phyloP scores from a whole-genome alignment of 345 rosid species.

The Orychophragmus violaceus region DNA sequence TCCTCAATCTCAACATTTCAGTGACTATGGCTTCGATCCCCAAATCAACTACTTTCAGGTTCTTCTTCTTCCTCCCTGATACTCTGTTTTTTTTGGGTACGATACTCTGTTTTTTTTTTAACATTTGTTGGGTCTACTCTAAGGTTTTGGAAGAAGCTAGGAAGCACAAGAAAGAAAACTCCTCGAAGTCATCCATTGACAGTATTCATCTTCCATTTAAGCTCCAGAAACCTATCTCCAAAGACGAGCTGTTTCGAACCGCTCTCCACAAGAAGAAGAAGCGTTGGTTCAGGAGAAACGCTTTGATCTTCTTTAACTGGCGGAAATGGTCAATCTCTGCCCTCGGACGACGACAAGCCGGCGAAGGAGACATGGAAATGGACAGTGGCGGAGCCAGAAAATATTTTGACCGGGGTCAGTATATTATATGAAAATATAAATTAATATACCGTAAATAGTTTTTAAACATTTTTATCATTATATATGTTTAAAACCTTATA shows the following conservation, averaged over 20 bases:
- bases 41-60: conserved; percentile 84
- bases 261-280: conserved; percentile 31
- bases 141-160: conserved; percentile 80
- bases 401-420: too few species aligned
- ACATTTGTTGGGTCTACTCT: neutral
- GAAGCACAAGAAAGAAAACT: conserved; percentile 36
- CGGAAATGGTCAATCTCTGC: conserved; percentile 34
- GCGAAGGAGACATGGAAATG: neutral
- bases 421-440: too few species aligned
- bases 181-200: conserved; percentile 37
- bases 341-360: neutral
- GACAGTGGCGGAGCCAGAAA: too few species aligned
- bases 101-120: neutral
- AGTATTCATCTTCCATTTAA: conserved; percentile 59
- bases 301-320: conserved; percentile 56
- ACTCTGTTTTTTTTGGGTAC: neutral
- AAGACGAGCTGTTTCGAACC: conserved; percentile 42
- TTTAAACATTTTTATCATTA: too few species aligned
- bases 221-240: conserved; percentile 75
- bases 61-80: neutral
- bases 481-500: too few species aligned
- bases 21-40: conserved; percentile 93
- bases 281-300: conserved; percentile 63
- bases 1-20: conserved; percentile 67
- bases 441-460: too few species aligned